These are phyloP conservation scores for Penicillium coprophilum DNA, from an alignment of 495 filamentous ascomycete genomes.

Conservation along the genomic window DNA sequence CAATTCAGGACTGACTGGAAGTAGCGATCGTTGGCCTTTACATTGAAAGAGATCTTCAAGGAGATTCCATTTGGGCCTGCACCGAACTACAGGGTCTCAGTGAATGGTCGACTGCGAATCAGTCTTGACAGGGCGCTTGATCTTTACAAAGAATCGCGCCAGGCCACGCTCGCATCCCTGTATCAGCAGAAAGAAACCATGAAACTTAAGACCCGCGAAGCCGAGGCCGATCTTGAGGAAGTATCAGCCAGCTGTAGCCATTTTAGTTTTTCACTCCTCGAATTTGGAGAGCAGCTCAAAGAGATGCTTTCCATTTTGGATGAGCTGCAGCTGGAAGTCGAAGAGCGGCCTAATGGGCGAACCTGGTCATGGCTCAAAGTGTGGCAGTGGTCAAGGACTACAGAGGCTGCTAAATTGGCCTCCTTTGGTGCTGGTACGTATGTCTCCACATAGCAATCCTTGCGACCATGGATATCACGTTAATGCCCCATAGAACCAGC, in stretches of 20 bases:
- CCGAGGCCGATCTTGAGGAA: conserved; percentile 94
- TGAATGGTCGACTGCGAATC: conserved; percentile 73
- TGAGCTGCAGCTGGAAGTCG: conserved; percentile 68
- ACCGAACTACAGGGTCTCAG: conserved; percentile 62
- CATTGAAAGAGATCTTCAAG: conserved; percentile 81
- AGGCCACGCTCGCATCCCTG: conserved; percentile 70
- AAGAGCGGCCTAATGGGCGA: conserved; percentile 53
- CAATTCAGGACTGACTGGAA: conserved; percentile 19
- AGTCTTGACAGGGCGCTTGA: conserved; percentile 77
- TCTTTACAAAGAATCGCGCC: conserved; percentile 71
- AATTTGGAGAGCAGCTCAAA: conserved; percentile 87
- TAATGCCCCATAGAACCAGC: conserved; percentile 4
- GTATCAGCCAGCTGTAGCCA: conserved; percentile 94
- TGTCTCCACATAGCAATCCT: not conserved
- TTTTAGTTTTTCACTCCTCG: conserved; percentile 84
- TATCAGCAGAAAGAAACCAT: conserved; percentile 74
- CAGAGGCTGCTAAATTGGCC: conserved; percentile 20
- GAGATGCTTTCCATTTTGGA: conserved; percentile 79
- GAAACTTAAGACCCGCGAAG: conserved; percentile 59
- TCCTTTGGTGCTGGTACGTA: conserved; percentile 22
- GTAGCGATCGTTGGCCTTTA: conserved; percentile 84
- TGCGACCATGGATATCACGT: not conserved
- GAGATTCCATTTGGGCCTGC: conserved; percentile 75
- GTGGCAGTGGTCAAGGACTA: conserved; percentile 53
- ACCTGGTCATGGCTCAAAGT: conserved; percentile 88